Evolutionary conservation across 495 filamentous ascomycete genomes (phyloP), one percentile per base, ranked within the genome.

Genomic region (Apiosordaria backusii): DNA sequence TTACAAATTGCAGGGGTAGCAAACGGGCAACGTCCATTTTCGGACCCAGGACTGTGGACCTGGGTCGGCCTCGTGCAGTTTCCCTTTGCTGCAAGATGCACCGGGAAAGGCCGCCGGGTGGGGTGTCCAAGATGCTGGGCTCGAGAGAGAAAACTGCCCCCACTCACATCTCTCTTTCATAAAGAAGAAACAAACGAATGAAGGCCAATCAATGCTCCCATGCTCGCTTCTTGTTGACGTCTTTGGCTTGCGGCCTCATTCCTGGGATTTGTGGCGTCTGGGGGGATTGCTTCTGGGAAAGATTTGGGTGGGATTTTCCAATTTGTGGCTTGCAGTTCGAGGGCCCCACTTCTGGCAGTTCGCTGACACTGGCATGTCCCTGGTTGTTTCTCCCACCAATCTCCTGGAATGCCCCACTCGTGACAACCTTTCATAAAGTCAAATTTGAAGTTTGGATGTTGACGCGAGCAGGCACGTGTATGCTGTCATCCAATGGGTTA

Each of bases 31-130:
- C 13, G 35, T 45, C 35, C 35, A 45, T 35, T 45, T 61, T 72
- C 68, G 35, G 35, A 45, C 35, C 72, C 72, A 68, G 67, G 65
- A 63, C 69, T 61, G 58, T 35, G 61, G 67, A 66, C 45, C 72
- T 68, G 70, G 72, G 70, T 67, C 65, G n/a, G 26, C n/a, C 21
- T 61, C 55, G 23, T 60, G 61, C 62, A 45, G 35, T 45, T 15
- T 45, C 35, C 27, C 35, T 45, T 45, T 45, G 35, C 35, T 45
- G 35, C 35, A 45, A 7, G 35, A 45, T 65, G 65, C 65, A 63
- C 64, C 68, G 71, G 71, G 64, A 72, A 64, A 58, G 66, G 60
- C 71, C 71, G 68, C 67, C 54, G 67, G 67, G 65, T 19, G 65
- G 60, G 61, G 57, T 4, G 4, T 45, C 13, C 35, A 45, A 45